Evolutionary conservation across 2,329 filamentous ascomycete species (phyloP), one percentile per base, ranked within the genome.

Genomic region (Colletotrichum phormii): DNA sequence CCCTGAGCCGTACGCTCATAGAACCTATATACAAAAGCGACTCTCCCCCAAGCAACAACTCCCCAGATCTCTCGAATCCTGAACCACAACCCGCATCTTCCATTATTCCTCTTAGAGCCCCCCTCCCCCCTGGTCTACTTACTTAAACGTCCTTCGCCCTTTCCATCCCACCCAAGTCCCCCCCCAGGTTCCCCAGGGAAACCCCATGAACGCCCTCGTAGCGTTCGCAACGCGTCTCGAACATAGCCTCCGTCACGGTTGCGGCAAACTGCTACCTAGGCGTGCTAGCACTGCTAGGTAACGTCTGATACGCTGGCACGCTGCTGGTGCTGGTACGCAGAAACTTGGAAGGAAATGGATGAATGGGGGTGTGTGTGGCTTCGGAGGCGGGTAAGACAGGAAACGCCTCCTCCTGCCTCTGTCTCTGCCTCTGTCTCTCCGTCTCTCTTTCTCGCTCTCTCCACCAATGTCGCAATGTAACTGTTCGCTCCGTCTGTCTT

Each of bases 171-270:
- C 37, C 29, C n/a, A n/a, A 24, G n/a, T 22, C 58, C 33, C n/a
- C 33, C 35, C n/a, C 33, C 35, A 49, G 31, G 33, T 26, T 22
- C 59, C 24, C n/a, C 33, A 24, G 31, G 31, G 58, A 51, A 54
- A 24, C 22, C 42, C 67, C 67, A 69, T 72, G 64, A 55, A 22
- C 24, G 37, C 53, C 22, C 24, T 51, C n/a, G 42, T 46, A 42
- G 69, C 53, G 53, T 69, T 64, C 58, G 53, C 22, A 22, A 59
- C 69, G 46, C 46, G 15, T 54, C 64, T 60, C 31, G 58, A 67
- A 55, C 62, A 24, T 35, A 7, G 18, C 22, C 42, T 49, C 42
- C 29, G 13, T 58, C 26, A 51, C 57, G 55, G 35, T 46, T 31
- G 42, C 18, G n/a, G 24, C 26, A n/a, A 53, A n/a, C 5, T 18